Base-by-base conservation (phyloP, 495 filamentous ascomycete species). In the Hyaloscypha finlandica region DNA sequence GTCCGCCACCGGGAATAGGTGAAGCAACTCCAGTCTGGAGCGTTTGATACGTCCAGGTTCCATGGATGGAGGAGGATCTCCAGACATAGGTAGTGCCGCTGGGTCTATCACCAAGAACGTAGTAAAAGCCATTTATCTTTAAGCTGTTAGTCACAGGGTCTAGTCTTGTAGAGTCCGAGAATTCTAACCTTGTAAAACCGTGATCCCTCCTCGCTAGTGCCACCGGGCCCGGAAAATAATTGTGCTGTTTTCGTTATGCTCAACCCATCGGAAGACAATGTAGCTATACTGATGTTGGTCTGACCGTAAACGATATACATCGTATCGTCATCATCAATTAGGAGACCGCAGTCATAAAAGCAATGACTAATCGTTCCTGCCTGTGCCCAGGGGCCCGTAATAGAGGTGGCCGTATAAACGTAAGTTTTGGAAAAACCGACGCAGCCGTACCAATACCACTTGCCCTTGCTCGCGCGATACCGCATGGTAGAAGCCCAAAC, bases 361-460 rank as follows among this genome's bases (percentile, higher is more conserved):
- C 85, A 89, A 9, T 74, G 60, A 11, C 53, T 48, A 8, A 85
- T 73, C 9, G 71, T 71, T 1, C 66, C 55, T n/a, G 58, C 53
- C 1, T 56, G 73, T 37, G 6, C 35, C 83, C 84, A 86, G 0
- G 79, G 73, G 4, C 80, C 82, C 0, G 74, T 74, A 3, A 64
- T 63, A 8, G 69, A 53, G 9, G 69, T 25, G 2, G 83, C 78
- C 2, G 84, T 85, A 64, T 78, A 88, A 60, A 88, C 73, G 68
- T 86, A 84, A 6, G 77, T 79, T 70, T 80, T 65, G 66, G 73
- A 69, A 68, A 73, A 79, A 16, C 81, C 78, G 48, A 87, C 75
- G 63, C 85, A 88, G 16, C 84, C 85, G 19, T 84, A 79, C 84
- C 84, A 89, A 74, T 87, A 86, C 69, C 78, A 89, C 1, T 68